Conservation (phyloP, 257 asterid species). For the Solanum etuberosum region DNA sequence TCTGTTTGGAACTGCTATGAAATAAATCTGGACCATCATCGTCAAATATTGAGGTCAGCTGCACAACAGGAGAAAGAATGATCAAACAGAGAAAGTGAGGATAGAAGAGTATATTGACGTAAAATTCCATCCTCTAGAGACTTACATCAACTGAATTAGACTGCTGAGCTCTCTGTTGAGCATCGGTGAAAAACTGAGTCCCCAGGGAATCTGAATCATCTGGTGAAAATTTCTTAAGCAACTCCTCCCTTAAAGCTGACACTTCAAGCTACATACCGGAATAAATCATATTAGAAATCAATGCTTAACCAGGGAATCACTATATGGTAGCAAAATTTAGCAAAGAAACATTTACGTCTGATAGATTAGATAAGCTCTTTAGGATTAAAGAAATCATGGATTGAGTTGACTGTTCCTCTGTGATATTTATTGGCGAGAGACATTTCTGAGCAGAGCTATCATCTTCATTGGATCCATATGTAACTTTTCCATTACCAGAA, state of each 20-base stretch:
- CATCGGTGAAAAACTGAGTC: slow-evolving; percentile 31
- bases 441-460: slow-evolving; percentile 48
- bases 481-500: slow-evolving; percentile 16
- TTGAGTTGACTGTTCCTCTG: slow-evolving; percentile 46
- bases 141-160: slow-evolving; percentile 20
- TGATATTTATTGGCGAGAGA: slow-evolving; percentile 55
- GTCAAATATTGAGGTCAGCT: slow-evolving; percentile 48
- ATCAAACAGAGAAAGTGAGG: slow-evolving; percentile 2
- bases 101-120: not conserved
- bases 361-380: slow-evolving; percentile 39
- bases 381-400: slow-evolving; percentile 56
- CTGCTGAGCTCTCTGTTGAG: slow-evolving; percentile 19
- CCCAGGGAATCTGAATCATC: slow-evolving; percentile 54
- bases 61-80: slow-evolving; percentile 8
- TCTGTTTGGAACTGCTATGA: slow-evolving; percentile 24
- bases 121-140: slow-evolving; percentile 26
- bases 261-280: slow-evolving; percentile 41
- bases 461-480: slow-evolving; percentile 83
- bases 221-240: slow-evolving; percentile 59
- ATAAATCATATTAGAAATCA: not conserved
- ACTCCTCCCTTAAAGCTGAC: slow-evolving; percentile 36
- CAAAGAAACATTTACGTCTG: slow-evolving; percentile 30
- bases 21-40: slow-evolving; percentile 31
- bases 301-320: not conserved
- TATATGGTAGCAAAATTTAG: not conserved